Percentiles rank a stretch among this genome's conserved stretches.
Evolutionary conservation across 139 green algal species (phyloP).

Genomic region (Yamagishiella unicocca): DNA sequence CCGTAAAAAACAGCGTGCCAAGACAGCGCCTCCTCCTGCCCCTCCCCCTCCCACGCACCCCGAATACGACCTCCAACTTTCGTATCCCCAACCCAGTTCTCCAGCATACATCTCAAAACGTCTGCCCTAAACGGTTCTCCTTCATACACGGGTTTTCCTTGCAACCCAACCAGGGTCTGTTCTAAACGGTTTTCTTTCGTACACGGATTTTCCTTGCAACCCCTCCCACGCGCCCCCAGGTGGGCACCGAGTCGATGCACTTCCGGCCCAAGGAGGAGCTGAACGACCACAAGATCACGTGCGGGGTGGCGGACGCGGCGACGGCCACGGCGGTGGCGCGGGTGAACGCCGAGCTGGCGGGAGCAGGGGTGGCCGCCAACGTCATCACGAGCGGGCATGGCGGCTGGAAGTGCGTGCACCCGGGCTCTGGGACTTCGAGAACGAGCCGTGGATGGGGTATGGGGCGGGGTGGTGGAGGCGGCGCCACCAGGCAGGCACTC

Average conservation of each 20-base stretch:
- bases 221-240: constrained; percentile 27
- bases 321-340: constrained; percentile 55
- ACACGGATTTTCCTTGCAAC: too few species aligned
- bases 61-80: not conserved
- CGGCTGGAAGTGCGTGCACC: constrained; percentile 76
- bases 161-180: too few species aligned
- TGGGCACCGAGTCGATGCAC: constrained; percentile 84
- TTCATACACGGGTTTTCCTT: too few species aligned
- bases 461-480: not conserved
- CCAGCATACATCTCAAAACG: too few species aligned
- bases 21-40: too few species aligned
- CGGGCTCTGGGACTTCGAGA: too few species aligned
- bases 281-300: constrained; percentile 82
- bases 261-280: constrained; percentile 84
- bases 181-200: too few species aligned
- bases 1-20: not conserved
- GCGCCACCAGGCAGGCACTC: too few species aligned
- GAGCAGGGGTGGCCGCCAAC: constrained; percentile 64
- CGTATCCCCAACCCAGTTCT: too few species aligned
- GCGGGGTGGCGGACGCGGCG: constrained; percentile 66
- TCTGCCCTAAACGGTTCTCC: too few species aligned
- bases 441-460: not conserved
- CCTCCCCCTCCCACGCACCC: not conserved
- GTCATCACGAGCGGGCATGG: constrained; percentile 86
- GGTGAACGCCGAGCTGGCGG: constrained; percentile 54